Conservation (phyloP, 306 rosid genomes). For the Quercus rubra region DNA sequence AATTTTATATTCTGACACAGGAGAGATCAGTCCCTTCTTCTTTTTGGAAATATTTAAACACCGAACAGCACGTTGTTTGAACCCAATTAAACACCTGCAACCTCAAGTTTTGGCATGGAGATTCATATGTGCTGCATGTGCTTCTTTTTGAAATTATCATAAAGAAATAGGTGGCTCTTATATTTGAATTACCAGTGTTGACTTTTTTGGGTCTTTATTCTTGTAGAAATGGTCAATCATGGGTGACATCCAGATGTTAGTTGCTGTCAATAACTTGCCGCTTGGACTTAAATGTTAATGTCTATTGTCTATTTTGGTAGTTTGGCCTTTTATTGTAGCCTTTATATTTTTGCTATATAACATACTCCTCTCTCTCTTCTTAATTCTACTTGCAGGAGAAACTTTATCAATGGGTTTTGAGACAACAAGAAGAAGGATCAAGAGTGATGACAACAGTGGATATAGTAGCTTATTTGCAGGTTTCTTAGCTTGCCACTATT, state of each 20-base stretch:
- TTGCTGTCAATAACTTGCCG: background rate
- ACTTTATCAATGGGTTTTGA: constrained; percentile 60
- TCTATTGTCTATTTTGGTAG: background rate
- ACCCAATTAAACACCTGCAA: background rate
- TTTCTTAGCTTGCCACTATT: background rate
- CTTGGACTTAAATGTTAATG: background rate
- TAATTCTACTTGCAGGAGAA: constrained; percentile 38
- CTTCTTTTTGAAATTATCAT: background rate
- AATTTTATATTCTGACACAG: background rate
- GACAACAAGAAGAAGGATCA: constrained; percentile 65
- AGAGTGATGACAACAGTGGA: constrained; percentile 45
- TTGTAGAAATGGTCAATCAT: background rate
- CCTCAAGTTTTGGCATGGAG: background rate
- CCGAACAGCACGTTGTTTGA: background rate
- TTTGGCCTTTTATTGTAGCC: background rate
- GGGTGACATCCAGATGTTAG: background rate
- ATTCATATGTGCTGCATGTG: background rate
- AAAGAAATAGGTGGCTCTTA: background rate
- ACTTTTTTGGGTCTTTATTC: background rate
- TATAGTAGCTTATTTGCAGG: constrained; percentile 58
- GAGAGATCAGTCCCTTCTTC: background rate
- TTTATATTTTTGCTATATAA: background rate
- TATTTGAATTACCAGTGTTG: background rate
- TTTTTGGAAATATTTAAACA: background rate
- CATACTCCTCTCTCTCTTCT: background rate